phyloP scores from a whole-genome alignment of 2,329 filamentous ascomycete genomes.

The Ascomycota sp. region DNA sequence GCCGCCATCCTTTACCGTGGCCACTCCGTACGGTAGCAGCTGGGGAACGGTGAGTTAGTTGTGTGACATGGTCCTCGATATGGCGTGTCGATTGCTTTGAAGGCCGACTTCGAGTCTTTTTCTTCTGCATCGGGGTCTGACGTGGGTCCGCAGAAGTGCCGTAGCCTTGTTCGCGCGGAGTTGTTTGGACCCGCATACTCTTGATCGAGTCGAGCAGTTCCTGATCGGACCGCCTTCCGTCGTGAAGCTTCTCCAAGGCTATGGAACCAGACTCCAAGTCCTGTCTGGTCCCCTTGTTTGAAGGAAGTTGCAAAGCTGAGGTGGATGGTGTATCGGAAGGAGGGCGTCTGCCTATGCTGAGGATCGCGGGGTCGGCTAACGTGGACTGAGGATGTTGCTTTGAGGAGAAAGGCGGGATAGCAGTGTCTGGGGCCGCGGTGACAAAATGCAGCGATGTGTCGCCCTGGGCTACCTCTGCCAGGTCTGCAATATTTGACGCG shows the following conservation, averaged over 20 bases:
- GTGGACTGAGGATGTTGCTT: conserved; percentile 17
- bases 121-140: conserved; percentile 10
- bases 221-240: conserved; percentile 6
- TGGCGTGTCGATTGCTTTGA: conserved; percentile 12
- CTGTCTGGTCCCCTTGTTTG: conserved; percentile 2
- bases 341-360: conserved; percentile 39
- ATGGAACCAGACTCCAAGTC: no score
- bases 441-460: no score
- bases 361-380: conserved; percentile 67
- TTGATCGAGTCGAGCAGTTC: conserved; percentile 9
- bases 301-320: conserved; percentile 2
- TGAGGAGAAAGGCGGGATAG: no score
- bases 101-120: conserved; percentile 11
- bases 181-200: conserved; percentile 5
- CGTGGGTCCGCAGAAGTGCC: conserved; percentile 5
- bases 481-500: conserved; percentile 22
- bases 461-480: conserved; percentile 18
- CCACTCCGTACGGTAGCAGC: conserved; percentile 7
- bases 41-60: conserved; percentile 7
- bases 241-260: conserved; percentile 1
- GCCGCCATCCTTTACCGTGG: conserved; percentile 34
- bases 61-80: conserved; percentile 8
- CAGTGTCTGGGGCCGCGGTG: no score
- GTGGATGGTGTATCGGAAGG: conserved; percentile 9
- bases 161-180: conserved; percentile 3